Percentiles rank a stretch among this genome's conserved stretches.
phyloP scores from a whole-genome alignment of 176 grass and related monocot species.

The Musa acuminata region DNA sequence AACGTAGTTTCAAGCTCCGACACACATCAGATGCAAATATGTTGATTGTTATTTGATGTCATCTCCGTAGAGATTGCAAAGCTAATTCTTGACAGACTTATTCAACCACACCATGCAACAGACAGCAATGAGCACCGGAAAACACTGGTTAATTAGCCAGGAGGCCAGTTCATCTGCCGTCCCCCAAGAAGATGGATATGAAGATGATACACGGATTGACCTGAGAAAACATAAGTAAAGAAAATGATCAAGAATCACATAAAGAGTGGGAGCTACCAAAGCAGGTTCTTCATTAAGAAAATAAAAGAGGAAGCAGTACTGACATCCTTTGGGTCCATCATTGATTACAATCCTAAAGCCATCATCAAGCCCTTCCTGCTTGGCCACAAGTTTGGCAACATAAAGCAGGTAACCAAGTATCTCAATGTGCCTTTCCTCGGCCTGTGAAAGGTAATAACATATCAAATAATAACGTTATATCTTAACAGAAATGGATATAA shows the following conservation, averaged over 20 bases:
- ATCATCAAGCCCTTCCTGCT: conserved; percentile 57
- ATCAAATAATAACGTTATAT: background rate
- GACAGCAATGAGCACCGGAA: background rate
- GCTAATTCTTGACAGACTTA: background rate
- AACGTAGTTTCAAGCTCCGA: too few species aligned
- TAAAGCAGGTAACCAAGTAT: conserved; percentile 52
- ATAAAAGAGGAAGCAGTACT: background rate
- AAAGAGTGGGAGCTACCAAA: background rate
- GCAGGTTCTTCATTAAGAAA: conserved; percentile 1
- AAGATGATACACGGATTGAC: conserved; percentile 70
- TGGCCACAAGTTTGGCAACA: conserved; percentile 41
- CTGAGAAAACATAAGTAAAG: conserved; percentile 21
- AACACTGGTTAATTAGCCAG: conserved; percentile 29
- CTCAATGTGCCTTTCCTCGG: conserved; percentile 52
- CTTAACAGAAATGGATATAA: background rate
- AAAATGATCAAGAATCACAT: background rate
- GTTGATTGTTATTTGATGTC: too few species aligned
- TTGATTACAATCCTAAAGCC: conserved; percentile 68
- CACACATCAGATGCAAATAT: too few species aligned
- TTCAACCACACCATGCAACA: background rate
- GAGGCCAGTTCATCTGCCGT: conserved; percentile 73
- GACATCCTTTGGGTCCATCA: conserved; percentile 52
- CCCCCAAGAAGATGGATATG: conserved; percentile 66
- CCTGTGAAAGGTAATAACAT: conserved; percentile 27
- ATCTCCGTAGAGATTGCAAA: too few species aligned